Evolutionary conservation across 129 eudicot species (phyloP).

Genomic region (Centaurea solstitialis): DNA sequence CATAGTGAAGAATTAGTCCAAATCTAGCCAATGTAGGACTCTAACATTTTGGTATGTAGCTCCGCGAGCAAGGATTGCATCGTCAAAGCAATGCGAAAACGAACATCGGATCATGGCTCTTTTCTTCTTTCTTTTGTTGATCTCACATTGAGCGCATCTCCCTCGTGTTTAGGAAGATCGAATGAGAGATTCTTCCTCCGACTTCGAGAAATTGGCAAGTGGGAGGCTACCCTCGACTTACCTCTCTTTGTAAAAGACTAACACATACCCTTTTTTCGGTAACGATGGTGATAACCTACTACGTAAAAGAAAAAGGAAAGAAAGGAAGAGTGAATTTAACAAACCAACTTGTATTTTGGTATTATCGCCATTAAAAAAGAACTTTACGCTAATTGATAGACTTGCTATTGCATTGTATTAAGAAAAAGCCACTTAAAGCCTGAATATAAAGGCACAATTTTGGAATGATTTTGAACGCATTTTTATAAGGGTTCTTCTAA

Average conservation of each 20-base stretch:
- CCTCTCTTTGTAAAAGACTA: no score
- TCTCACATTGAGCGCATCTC: constrained; percentile 19
- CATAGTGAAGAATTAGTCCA: no score
- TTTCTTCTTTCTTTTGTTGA: constrained; percentile 18
- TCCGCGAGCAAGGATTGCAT: constrained; percentile 4
- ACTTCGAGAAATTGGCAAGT: no score
- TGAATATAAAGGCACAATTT: not conserved
- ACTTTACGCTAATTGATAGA: no score
- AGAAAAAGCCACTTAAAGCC: not conserved
- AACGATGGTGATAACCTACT: not conserved
- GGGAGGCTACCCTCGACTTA: no score
- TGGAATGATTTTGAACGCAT: not conserved
- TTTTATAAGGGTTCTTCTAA: no score
- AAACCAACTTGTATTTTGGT: no score
- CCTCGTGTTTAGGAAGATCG: not conserved
- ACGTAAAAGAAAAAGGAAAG: no score
- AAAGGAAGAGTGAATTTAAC: no score
- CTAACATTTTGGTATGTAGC: not conserved
- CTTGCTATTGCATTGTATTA: not conserved
- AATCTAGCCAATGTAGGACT: no score
- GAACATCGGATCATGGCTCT: constrained; percentile 4
- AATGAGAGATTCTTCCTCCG: no score
- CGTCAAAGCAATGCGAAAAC: constrained; percentile 2
- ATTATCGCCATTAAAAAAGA: no score
- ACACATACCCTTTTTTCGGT: not conserved